Evolutionary conservation across 768 basidiomycete species (phyloP).

Genomic region (Mycena olivaceomarginata): DNA sequence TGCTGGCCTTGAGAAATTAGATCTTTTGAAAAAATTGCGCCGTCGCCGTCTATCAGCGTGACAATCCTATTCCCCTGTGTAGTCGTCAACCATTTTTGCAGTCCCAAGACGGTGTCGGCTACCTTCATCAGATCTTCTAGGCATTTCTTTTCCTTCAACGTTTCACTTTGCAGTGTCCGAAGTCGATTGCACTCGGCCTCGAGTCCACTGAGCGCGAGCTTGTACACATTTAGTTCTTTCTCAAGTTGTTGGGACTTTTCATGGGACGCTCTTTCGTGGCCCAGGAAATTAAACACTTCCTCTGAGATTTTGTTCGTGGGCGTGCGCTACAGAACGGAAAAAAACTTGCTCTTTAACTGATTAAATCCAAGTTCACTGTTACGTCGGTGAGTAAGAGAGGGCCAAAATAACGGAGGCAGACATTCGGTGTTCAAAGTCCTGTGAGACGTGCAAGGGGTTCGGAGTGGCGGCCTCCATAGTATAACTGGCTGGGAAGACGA

Average conservation of each 20-base stretch:
- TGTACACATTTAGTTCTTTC: slow-evolving; percentile 64
- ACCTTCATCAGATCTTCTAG: slow-evolving; percentile 66
- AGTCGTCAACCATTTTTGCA: neutral
- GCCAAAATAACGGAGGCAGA: slow-evolving; percentile 13
- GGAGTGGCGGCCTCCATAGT: slow-evolving; percentile 31
- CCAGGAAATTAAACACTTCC: slow-evolving; percentile 61
- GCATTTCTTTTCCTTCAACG: slow-evolving; percentile 60
- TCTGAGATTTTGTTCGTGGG: slow-evolving; percentile 49
- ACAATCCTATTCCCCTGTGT: slow-evolving; percentile 66
- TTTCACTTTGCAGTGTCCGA: slow-evolving; percentile 57
- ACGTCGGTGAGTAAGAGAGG: neutral
- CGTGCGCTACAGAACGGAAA: neutral
- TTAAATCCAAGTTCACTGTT: slow-evolving; percentile 52
- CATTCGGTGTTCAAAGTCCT: slow-evolving; percentile 40
- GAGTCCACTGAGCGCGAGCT: slow-evolving; percentile 62
- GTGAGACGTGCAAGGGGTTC: neutral
- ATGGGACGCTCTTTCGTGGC: slow-evolving; percentile 53
- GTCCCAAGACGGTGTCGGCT: neutral
- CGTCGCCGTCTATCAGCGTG: slow-evolving; percentile 82
- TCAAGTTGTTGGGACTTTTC: slow-evolving; percentile 60
- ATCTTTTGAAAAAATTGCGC: slow-evolving; percentile 73
- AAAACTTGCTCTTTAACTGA: slow-evolving; percentile 58
- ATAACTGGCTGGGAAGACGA: neutral
- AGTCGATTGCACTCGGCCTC: slow-evolving; percentile 58
- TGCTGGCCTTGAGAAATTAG: slow-evolving; percentile 72